Conservation (phyloP, 1,284 basidiomycete species). For the Mycena citricolor region DNA sequence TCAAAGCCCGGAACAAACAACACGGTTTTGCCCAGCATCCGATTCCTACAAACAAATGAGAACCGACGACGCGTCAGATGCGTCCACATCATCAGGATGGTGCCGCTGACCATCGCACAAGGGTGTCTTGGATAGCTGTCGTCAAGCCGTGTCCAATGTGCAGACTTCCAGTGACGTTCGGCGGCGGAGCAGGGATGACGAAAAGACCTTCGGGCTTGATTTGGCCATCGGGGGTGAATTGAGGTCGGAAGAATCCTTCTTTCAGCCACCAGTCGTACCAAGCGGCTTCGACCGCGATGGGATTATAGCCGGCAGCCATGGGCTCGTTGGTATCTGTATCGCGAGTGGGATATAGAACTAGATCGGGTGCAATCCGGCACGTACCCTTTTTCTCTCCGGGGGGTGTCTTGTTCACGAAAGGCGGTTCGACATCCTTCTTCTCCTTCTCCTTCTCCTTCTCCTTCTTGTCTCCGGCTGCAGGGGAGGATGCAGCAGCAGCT, state of each 20-base stretch:
- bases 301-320: conserved; percentile 92
- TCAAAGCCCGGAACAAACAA: conserved; percentile 96
- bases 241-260: conserved; percentile 88
- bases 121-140: conserved; percentile 87
- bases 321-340: conserved; percentile 79
- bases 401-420: conserved; percentile 85
- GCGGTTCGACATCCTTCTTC: conserved; percentile 66
- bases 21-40: conserved; percentile 93
- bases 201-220: conserved; percentile 70
- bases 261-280: conserved; percentile 99
- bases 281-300: conserved; percentile 90
- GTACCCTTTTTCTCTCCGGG: conserved; percentile 89
- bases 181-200: conserved; percentile 90
- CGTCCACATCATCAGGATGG: background rate
- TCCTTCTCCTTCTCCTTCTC: conserved; percentile 71
- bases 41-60: no score
- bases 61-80: background rate
- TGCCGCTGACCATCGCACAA: conserved; percentile 76
- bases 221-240: conserved; percentile 58
- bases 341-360: conserved; percentile 1
- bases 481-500: conserved; percentile 37
- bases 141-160: conserved; percentile 98
- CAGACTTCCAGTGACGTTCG: conserved; percentile 97
- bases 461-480: conserved; percentile 57
- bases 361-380: conserved; percentile 20